phyloP scores from a whole-genome alignment of 768 basidiomycete genomes.

The Boletus bicolor region DNA sequence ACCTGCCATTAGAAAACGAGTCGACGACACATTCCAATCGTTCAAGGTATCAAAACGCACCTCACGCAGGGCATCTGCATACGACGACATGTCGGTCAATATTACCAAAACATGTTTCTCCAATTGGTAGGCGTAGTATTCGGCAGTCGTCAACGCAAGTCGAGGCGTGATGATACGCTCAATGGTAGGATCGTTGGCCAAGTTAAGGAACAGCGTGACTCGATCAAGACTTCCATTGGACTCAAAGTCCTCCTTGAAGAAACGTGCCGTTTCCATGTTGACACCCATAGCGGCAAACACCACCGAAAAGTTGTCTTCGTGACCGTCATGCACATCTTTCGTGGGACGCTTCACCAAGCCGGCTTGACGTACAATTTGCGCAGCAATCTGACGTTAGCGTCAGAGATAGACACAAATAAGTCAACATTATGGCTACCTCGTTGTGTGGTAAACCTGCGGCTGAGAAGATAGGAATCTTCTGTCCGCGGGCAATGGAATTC shows the following conservation, averaged over 20 bases:
- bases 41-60: slow-evolving; percentile 42
- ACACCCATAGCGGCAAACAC: slow-evolving; percentile 99
- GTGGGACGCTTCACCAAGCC: slow-evolving; percentile 95
- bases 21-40: background rate
- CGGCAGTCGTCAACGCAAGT: slow-evolving; percentile 95
- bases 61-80: slow-evolving; percentile 94
- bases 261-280: slow-evolving; percentile 99
- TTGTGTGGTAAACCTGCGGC: slow-evolving; percentile 99
- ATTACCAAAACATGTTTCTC: slow-evolving; percentile 99
- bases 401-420: slow-evolving; percentile 24
- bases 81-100: slow-evolving; percentile 98
- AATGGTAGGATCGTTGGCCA: slow-evolving; percentile 99
- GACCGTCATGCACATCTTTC: slow-evolving; percentile 96
- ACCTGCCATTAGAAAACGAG: slow-evolving; percentile 41
- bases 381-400: slow-evolving; percentile 73
- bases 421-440: slow-evolving; percentile 54
- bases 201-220: slow-evolving; percentile 96
- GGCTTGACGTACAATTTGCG: slow-evolving; percentile 99
- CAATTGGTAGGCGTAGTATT: slow-evolving; percentile 98
- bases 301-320: slow-evolving; percentile 99
- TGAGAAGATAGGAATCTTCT: slow-evolving; percentile 99
- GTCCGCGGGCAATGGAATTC: slow-evolving; percentile 99
- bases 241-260: slow-evolving; percentile 99
- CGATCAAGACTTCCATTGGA: slow-evolving; percentile 97
- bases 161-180: slow-evolving; percentile 99